phyloP scores from a whole-genome alignment of 345 rosid genomes.

The Bruguiera gymnorhiza region DNA sequence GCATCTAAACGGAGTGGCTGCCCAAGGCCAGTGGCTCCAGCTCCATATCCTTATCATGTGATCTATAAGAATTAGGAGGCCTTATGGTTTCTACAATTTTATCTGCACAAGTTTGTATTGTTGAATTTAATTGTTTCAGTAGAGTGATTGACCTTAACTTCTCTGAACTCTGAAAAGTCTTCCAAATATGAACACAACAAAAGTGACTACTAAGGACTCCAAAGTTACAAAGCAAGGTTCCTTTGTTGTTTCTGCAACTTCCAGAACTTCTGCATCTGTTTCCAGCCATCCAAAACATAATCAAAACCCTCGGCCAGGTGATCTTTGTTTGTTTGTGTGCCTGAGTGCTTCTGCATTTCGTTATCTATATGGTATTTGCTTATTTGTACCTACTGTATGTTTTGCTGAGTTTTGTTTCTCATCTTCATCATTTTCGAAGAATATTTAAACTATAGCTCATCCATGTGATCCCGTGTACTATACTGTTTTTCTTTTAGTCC shows the following conservation, averaged over 20 bases:
- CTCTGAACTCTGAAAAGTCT: conserved; percentile 58
- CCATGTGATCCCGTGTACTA: background rate
- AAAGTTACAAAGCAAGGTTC: conserved; percentile 41
- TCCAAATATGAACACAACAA: conserved; percentile 38
- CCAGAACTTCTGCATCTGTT: conserved; percentile 28
- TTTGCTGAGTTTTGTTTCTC: background rate
- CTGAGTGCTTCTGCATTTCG: background rate
- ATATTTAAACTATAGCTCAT: conserved; percentile 2
- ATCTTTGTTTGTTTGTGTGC: background rate
- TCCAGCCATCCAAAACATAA: conserved; percentile 37
- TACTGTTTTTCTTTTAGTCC: background rate
- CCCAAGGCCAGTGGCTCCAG: conserved; percentile 49
- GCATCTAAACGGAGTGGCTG: conserved; percentile 69
- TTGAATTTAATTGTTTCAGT: conserved; percentile 9
- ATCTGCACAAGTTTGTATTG: background rate
- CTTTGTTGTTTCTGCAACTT: conserved; percentile 24
- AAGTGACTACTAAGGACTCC: conserved; percentile 39
- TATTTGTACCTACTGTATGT: conserved; percentile 4
- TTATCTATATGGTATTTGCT: background rate
- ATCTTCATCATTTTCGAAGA: background rate
- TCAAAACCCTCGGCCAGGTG: conserved; percentile 53
- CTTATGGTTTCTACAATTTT: conserved; percentile 7
- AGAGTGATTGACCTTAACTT: conserved; percentile 53
- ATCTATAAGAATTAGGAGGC: background rate
- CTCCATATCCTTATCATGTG: conserved; percentile 77